Evolutionary conservation across 2,329 filamentous ascomycete species (phyloP).

Genomic region (Epicoccum nigrum): DNA sequence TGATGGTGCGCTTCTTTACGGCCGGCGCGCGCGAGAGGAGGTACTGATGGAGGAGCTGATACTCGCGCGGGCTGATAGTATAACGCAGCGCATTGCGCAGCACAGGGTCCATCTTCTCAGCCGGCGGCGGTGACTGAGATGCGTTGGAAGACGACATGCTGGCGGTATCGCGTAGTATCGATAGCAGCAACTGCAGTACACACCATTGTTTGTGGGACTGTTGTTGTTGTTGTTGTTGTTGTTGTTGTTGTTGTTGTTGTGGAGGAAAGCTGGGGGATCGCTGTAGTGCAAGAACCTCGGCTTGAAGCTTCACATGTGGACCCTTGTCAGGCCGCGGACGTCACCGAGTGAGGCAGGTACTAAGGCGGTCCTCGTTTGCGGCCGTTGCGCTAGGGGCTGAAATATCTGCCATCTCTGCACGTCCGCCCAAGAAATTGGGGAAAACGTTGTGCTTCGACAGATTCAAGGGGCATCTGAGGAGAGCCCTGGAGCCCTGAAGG

Average conservation of each 20-base stretch:
- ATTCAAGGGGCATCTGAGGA: neutral
- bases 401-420: neutral
- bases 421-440: neutral
- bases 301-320: conserved; percentile 14
- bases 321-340: neutral
- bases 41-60: conserved; percentile 82
- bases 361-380: neutral
- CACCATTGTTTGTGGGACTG: conserved; percentile 28
- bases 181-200: conserved; percentile 8
- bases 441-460: neutral
- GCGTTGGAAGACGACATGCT: conserved; percentile 45
- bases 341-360: conserved; percentile 9
- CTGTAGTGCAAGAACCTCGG: conserved; percentile 10
- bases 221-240: conserved; percentile 25
- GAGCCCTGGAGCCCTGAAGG: neutral
- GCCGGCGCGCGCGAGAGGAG: conserved; percentile 74
- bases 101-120: conserved; percentile 65
- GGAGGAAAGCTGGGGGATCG: conserved; percentile 21
- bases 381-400: neutral
- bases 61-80: conserved; percentile 82
- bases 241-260: conserved; percentile 25
- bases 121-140: conserved; percentile 35
- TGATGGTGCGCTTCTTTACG: conserved; percentile 60
- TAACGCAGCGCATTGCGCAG: conserved; percentile 86
- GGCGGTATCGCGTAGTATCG: conserved; percentile 18